Base-by-base conservation (phyloP, 2,329 filamentous ascomycete genomes). In the Fusarium haematococcum region DNA sequence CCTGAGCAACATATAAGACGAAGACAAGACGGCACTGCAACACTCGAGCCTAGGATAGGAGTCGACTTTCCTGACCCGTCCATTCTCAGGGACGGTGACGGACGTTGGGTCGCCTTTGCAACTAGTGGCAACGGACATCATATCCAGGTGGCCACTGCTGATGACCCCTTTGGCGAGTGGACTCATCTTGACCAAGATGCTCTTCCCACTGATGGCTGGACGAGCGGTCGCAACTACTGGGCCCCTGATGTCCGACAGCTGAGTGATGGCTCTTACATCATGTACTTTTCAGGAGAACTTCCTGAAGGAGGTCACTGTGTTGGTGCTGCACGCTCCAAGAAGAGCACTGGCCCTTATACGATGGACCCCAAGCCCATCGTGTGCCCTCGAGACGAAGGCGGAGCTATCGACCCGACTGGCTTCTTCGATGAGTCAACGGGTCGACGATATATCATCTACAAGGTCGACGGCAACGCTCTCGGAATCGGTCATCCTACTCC, bases 381-480 rank as follows among this genome's bases (percentile, higher is more conserved):
- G 20, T 92, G 91, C 74, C 86, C 87, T 1, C 76, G 86, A 1
- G 82, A 83, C 6, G 77, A 84, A 62, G 91, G 91, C 23, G 91
- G 91, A 37, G 87, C 90, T 20, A 93, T 93, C 75, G 91, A 93
- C 76, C 84, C 91, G 0, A 84, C 88, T 0, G 90, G 88, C 5
- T 93, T 92, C 80, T 76, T 82, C 13, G 91, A 93, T 76, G 78
- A 79, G 13, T 85, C 87, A 50, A 82, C 79, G 23, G 88, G 88
- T 33, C 85, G 80, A 35, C 85, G 87, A 7, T 93, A 91, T 77
- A 85, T 93, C 6, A 82, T 89, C 11, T 93, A 91, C 83, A 93
- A 93, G 80, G 84, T 92, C 30, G 91, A 93, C 79, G 91, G 91
- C 41, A 93, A 92, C 80, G 85, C 84, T 67, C 80, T 88, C 39